Percentiles rank a stretch among this genome's conserved stretches.
Evolutionary conservation across 805 yeast genomes (phyloP).

Genomic region (Nakazawaea wickerhamii): DNA sequence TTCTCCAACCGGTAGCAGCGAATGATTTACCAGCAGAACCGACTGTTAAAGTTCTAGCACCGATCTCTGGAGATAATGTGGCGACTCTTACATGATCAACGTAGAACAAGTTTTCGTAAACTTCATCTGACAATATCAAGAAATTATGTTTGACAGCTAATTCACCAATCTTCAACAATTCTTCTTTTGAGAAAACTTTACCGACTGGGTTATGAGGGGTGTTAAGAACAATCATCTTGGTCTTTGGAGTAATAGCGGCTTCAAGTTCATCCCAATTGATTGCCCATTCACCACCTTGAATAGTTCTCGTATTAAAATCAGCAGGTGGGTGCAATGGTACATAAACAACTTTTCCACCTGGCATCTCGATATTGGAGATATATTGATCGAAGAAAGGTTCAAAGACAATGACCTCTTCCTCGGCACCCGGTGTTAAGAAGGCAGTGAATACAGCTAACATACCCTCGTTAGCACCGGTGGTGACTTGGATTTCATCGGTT

Average conservation of each 20-base stretch:
- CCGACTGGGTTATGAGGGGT: conserved; percentile 98
- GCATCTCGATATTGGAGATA: conserved; percentile 86
- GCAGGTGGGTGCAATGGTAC: conserved; percentile 83
- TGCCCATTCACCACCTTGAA: conserved; percentile 82
- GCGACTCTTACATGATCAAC: conserved; percentile 77
- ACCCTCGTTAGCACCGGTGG: conserved; percentile 98
- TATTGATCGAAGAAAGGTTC: conserved; percentile 98
- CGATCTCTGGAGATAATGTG: conserved; percentile 72
- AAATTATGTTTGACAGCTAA: conserved; percentile 83
- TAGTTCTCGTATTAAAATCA: conserved; percentile 55
- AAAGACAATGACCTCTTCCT: conserved; percentile 90
- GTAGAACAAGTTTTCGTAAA: conserved; percentile 86
- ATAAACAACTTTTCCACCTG: conserved; percentile 88
- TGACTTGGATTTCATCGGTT: conserved; percentile 63
- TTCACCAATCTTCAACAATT: conserved; percentile 69
- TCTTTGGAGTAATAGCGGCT: conserved; percentile 62
- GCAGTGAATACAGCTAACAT: conserved; percentile 82
- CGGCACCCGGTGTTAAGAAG: conserved; percentile 61
- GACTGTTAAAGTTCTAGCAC: conserved; percentile 75
- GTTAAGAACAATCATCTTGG: conserved; percentile 83
- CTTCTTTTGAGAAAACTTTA: conserved; percentile 74
- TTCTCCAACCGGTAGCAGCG: conserved; percentile 99
- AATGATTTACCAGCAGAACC: conserved; percentile 98
- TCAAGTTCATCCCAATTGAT: conserved; percentile 76
- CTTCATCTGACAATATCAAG: conserved; percentile 86